A percentile compares a stretch with the other conserved stretches of the same genome.
These are phyloP conservation scores for Malbranchea cinnamomea DNA, from an alignment of 2,329 filamentous ascomycete genomes.

Conservation along the genomic window DNA sequence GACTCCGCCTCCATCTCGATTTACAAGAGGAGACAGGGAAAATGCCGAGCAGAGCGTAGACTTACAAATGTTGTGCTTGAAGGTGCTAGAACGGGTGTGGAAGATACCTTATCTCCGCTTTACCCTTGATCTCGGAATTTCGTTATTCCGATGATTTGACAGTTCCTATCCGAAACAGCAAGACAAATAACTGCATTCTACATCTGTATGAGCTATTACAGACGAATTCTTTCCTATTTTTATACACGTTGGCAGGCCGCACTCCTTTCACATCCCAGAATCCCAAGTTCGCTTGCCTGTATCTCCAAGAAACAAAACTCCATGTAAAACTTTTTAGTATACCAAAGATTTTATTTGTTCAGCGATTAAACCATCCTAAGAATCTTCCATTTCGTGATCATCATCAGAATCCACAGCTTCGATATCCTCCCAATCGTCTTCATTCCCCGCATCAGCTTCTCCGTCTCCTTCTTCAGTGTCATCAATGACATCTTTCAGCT, in stretches of 20 bases:
- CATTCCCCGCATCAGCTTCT: constrained; percentile 27
- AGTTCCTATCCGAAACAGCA: too few species aligned
- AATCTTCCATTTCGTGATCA: constrained; percentile 41
- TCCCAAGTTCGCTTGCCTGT: too few species aligned
- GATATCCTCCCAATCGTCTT: constrained; percentile 39
- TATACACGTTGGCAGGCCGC: too few species aligned
- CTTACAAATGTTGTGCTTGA: constrained; percentile 22
- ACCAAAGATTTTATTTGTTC: constrained; percentile 9
- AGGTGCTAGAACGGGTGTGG: too few species aligned
- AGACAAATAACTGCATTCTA: too few species aligned
- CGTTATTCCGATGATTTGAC: too few species aligned
- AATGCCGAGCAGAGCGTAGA: constrained; percentile 16
- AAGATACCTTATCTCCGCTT: too few species aligned
- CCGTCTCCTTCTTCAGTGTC: constrained; percentile 43
- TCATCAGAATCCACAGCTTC: constrained; percentile 32
- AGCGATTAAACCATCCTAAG: constrained; percentile 20
- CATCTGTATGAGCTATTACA: too few species aligned
- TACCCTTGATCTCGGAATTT: too few species aligned
- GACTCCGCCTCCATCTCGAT: constrained; percentile 26
- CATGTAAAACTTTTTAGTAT: constrained; percentile 10
- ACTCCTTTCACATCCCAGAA: too few species aligned
- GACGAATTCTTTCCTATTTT: too few species aligned
- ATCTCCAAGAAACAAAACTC: too few species aligned
- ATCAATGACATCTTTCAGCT: constrained; percentile 44
- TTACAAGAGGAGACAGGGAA: constrained; percentile 17